These are phyloP conservation scores for Tulasnella sp. DNA, from an alignment of 768 basidiomycete genomes.

Conservation along the genomic window DNA sequence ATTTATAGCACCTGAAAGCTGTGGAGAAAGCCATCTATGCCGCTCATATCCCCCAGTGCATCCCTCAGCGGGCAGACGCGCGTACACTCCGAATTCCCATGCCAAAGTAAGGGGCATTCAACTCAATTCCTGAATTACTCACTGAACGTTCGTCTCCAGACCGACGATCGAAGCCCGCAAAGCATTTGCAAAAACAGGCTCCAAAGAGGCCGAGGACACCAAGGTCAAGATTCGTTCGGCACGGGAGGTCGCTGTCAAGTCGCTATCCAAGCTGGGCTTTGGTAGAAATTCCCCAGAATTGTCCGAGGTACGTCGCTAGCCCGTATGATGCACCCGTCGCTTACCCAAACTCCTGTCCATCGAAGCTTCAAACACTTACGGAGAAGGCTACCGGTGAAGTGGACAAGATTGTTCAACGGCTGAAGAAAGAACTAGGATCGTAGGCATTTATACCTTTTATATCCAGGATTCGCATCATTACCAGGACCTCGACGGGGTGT, in stretches of 20 bases:
- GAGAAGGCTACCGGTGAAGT: slow-evolving; percentile 52
- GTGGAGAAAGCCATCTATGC: slow-evolving; percentile 65
- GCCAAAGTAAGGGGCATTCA: slow-evolving; percentile 42
- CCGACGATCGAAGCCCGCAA: slow-evolving; percentile 64
- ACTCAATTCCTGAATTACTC: background rate
- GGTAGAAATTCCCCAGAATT: slow-evolving; percentile 55
- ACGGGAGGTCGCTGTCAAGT: slow-evolving; percentile 54
- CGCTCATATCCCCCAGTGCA: slow-evolving; percentile 58
- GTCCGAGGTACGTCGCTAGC: slow-evolving; percentile 43
- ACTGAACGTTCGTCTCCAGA: slow-evolving; percentile 29
- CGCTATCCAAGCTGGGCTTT: slow-evolving; percentile 40
- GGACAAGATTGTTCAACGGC: slow-evolving; percentile 47
- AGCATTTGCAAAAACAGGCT: slow-evolving; percentile 41
- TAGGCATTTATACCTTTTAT: background rate
- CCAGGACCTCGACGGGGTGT: background rate
- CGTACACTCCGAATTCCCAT: slow-evolving; percentile 69
- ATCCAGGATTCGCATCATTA: background rate
- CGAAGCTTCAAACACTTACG: slow-evolving; percentile 61
- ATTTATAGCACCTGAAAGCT: slow-evolving; percentile 53
- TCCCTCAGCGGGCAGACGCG: slow-evolving; percentile 56
- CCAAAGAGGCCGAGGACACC: slow-evolving; percentile 59
- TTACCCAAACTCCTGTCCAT: background rate
- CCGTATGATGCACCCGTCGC: background rate
- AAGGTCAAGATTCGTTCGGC: slow-evolving; percentile 63
- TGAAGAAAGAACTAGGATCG: slow-evolving; percentile 15